Evolutionary conservation across 108 stramenopile genomes (phyloP).

Genomic region (Bacterosira constricta): DNA sequence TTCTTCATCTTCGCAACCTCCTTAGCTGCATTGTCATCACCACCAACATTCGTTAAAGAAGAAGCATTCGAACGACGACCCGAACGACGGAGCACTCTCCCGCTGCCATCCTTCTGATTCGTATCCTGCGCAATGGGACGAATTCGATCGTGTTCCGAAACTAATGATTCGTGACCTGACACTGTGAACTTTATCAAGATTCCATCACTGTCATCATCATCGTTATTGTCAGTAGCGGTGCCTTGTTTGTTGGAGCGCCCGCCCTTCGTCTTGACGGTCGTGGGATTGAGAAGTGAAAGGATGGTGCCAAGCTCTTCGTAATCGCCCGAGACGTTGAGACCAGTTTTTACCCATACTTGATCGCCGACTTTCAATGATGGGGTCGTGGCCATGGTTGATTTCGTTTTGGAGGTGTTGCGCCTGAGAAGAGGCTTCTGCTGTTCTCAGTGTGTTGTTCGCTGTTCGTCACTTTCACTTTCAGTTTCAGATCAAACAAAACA

Average conservation of each 20-base stretch:
- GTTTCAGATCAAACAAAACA: too few species aligned
- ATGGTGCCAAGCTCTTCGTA: slow-evolving; percentile 1
- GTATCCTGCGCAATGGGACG: not conserved
- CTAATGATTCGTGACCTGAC: not conserved
- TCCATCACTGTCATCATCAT: too few species aligned
- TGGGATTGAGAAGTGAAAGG: not conserved
- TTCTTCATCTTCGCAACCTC: not conserved
- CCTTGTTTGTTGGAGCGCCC: not conserved
- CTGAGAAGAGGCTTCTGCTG: too few species aligned
- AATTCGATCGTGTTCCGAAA: not conserved
- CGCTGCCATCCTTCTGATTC: not conserved
- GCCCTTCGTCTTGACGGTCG: not conserved
- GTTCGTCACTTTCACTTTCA: too few species aligned
- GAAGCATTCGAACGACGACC: not conserved
- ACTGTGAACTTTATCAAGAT: not conserved
- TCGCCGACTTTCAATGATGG: too few species aligned
- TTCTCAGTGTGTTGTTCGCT: too few species aligned
- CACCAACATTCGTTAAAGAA: not conserved
- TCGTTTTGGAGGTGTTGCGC: too few species aligned
- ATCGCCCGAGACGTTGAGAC: too few species aligned
- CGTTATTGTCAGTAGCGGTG: too few species aligned
- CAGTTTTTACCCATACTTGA: too few species aligned
- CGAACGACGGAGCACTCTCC: not conserved
- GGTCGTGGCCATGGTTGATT: too few species aligned
- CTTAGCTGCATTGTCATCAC: not conserved